phyloP scores from a whole-genome alignment of 306 rosid species.

The Neltuma alba region DNA sequence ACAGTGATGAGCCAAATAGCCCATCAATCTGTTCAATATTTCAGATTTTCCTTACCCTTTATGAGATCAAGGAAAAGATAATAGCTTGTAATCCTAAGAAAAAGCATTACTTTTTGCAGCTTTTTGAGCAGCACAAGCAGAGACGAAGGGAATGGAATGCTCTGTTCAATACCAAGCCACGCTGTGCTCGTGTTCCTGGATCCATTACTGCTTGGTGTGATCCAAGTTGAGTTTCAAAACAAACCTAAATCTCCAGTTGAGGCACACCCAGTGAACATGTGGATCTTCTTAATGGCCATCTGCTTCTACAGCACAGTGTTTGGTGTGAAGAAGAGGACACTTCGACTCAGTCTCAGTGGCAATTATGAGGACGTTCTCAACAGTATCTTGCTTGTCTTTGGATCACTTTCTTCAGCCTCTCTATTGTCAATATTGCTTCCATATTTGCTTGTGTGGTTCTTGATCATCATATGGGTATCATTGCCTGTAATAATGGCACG shows the following conservation, averaged over 20 bases:
- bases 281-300: neutral
- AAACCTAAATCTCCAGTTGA: neutral
- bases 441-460: neutral
- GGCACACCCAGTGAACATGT: neutral
- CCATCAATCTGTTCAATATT: too few species aligned
- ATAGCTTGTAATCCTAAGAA: too few species aligned
- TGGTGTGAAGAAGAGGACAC: neutral
- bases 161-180: neutral
- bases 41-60: too few species aligned
- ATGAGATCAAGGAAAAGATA: too few species aligned
- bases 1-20: too few species aligned
- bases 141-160: neutral
- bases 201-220: conserved; percentile 7
- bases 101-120: neutral
- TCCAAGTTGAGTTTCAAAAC: neutral
- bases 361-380: neutral
- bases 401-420: conserved; percentile 2
- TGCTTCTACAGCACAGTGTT: neutral
- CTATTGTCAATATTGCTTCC: neutral
- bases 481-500: neutral
- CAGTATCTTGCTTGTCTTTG: neutral
- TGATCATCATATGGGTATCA: neutral
- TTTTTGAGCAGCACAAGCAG: neutral
- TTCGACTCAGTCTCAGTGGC: neutral
- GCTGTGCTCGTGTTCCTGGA: conserved; percentile 4